Evolutionary conservation across 306 rosid genomes (phyloP), one percentile per base, ranked within the genome.

Genomic region (Castanea sativa): DNA sequence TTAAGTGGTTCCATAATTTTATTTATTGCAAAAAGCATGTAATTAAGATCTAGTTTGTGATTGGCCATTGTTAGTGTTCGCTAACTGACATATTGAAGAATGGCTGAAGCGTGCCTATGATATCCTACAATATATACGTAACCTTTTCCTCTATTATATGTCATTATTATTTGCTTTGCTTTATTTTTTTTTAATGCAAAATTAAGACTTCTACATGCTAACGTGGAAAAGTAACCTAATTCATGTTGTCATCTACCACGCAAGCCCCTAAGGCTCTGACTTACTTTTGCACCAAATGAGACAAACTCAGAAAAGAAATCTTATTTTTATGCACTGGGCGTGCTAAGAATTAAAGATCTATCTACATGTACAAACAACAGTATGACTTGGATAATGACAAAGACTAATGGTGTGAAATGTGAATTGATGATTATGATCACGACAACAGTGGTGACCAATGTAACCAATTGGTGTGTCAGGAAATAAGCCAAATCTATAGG

Each of bases 241-340:
- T 77, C 29, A 13, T 30, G 55, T 69, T 71, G 82, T 82, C 85
- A 86, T 76, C 27, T 57, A 82, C 56, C 83, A 80, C 64, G 68
- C 83, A 82, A 77, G 59, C 64, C 73, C 51, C 57, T 18, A 82
- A 76, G 32, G 27, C 80, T 76, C 74, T 77, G 14, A 77, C 75
- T 77, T 68, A 41, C 85, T 57, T 81, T 38, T 65, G 55, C 90
- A 69, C 41, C 79, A 77, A 87, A 61, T 84, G 6, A 85, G 77
- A 71, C 45, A 29, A 77, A 75, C 38, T 77, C 55, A 78, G 71
- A 80, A 82, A 76, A 67, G 9, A 16, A 72, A 73, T 20, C 72
- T 15, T 5, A 30, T 2, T 38, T 38, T 38, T 7, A 38, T 38
- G 45, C 2, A 7, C 45, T 41, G 45, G 45, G 45, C 45, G 45